Conservation (phyloP, 768 basidiomycete species). For the Dictyophora rubrovolvata region DNA sequence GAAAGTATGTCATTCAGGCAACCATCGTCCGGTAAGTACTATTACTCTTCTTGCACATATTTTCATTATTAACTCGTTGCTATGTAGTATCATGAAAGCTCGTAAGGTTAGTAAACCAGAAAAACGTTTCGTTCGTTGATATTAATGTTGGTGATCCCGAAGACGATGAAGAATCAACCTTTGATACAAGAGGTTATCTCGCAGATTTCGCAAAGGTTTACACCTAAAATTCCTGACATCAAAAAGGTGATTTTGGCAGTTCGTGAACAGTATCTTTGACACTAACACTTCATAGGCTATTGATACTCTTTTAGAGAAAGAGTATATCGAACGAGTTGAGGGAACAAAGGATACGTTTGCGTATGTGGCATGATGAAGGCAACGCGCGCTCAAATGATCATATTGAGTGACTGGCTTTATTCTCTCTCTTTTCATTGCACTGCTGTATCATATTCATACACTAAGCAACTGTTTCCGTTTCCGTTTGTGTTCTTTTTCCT, state of each 20-base stretch:
- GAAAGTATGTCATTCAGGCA: conserved; percentile 93
- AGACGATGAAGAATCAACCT: conserved; percentile 86
- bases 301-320: conserved; percentile 87
- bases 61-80: conserved; percentile 10
- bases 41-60: conserved; percentile 19
- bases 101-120: conserved; percentile 37
- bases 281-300: conserved; percentile 55
- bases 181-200: conserved; percentile 86
- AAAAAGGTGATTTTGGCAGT: conserved; percentile 57
- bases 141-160: neutral
- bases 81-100: conserved; percentile 81
- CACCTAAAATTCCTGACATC: conserved; percentile 91
- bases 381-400: too few species aligned
- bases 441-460: too few species aligned
- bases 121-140: neutral
- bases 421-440: too few species aligned
- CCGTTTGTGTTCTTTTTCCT: too few species aligned
- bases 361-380: conserved; percentile 47
- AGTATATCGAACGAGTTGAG: conserved; percentile 93
- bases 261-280: neutral
- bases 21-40: conserved; percentile 67
- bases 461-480: too few species aligned
- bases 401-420: too few species aligned
- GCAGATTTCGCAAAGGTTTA: conserved; percentile 79
- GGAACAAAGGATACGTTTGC: conserved; percentile 84